Evolutionary conservation across 768 basidiomycete species (phyloP), one percentile per base, ranked within the genome.

Genomic region (Podaxis carcinomalis): DNA sequence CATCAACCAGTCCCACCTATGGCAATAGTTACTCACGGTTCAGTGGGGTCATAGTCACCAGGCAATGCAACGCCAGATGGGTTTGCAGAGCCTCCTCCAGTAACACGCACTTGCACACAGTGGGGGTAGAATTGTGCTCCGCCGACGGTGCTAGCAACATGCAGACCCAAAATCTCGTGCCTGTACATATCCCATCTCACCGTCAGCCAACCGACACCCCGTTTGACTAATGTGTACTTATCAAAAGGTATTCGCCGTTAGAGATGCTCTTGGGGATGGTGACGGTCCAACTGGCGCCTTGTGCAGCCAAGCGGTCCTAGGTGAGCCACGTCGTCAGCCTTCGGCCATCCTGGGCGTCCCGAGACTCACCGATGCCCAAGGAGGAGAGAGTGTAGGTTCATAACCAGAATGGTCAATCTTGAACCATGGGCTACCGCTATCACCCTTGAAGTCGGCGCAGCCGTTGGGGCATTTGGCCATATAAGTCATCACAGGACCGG

Each of bases 331-430:
- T 37, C 7, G 57, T 78, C 77, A 6, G 73, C 72, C 65, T 87
- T 85, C 4, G 72, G 74, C 86, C 86, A 88, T 2, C 37, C 37
- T 54, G 16, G 50, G 21, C 5, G 7, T n/a, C 25, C 9, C 27
- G n/a, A 25, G 5, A 55, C 67, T 36, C 40, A 66, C 66, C 40
- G 57, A 65, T 58, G 51, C 66, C 65, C 61, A 66, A 40, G 62
- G 59, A 51, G 56, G 64, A n/a, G 47, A 63, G 47, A 62, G 51
- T 1, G 37, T 52, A n/a, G 58, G 40, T 32, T 57, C 62, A 56
- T 51, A 62, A 16, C 54, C 57, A 56, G 50, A 61, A 23, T 64
- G 58, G 32, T 62, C 46, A 37, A 56, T 56, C 55, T 63, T 65
- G 27, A 65, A 50, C 66, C 66, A 66, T 5, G 64, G 54, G 32